Evolutionary conservation across 306 rosid genomes (phyloP), one percentile per base, ranked within the genome.

Genomic region (Quercus aquifolioides): DNA sequence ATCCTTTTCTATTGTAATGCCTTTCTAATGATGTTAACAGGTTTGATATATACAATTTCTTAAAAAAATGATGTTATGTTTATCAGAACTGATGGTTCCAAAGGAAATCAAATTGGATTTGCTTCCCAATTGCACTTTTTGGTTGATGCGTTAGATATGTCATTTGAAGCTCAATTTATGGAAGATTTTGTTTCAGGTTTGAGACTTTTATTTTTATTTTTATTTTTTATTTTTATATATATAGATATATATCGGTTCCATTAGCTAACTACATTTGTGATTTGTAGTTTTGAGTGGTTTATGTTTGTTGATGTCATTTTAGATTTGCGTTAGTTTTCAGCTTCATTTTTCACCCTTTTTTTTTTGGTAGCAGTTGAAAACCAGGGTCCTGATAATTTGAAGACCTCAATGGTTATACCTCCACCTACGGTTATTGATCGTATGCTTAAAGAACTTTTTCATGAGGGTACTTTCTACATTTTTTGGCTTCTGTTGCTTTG

Each of bases 151-250:
- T 86, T 91, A 87, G 84, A 89, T 81, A 88, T 84, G 91, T 93
- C 99, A 75, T 95, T 95, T 58, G 85, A 88, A 83, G 99, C 96
- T 79, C 93, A 88, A 41, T 95, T 95, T 86, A 77, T 95, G 80
- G 98, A 95, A 89, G 98, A 95, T 89, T 95, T 95, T 84, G 92
- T 91, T 76, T 95, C 99, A 91, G 97, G 99, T 93, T 83, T 7
- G 84, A 80, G 83, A 78, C 81, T 54, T 64, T 79, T 75, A n/a
- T 65, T 7, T 55, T 55, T 43, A 69, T 43, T 73, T 49, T 80
- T 58, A 28, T 54, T 55, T 76, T 83, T 59, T 71, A 64, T n/a
- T n/a, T n/a, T n/a, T n/a, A n/a, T n/a, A n/a, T n/a, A n/a, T n/a
- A n/a, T n/a, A n/a, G n/a, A n/a, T 68, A 30, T n/a, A 38, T 31